Evolutionary conservation across 257 asterid species (phyloP).

Genomic region (Solanum bukasovii): DNA sequence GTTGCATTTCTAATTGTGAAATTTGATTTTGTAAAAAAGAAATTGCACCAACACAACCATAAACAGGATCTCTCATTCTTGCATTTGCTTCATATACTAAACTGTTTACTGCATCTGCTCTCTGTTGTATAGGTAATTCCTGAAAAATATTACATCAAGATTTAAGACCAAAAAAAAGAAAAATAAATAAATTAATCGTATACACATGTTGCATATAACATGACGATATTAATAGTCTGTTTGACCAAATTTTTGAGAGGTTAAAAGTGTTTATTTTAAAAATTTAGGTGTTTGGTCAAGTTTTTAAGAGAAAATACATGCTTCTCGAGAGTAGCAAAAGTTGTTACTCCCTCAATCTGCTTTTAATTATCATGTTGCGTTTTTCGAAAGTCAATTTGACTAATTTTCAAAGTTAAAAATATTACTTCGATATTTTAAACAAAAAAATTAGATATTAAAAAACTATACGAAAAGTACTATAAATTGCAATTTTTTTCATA

Average conservation of each 20-base stretch:
- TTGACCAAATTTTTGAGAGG: neutral
- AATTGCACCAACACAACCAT: neutral
- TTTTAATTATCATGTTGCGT: no score
- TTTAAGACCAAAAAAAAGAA: neutral
- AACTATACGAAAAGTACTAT: no score
- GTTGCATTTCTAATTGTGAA: constrained; percentile 66
- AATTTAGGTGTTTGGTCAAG: neutral
- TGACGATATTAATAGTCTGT: neutral
- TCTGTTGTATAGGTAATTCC: neutral
- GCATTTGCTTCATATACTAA: constrained; percentile 3
- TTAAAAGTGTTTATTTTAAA: no score
- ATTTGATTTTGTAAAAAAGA: constrained; percentile 13
- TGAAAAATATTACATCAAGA: neutral
- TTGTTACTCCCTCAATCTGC: no score
- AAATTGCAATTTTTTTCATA: no score
- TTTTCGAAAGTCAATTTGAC: no score
- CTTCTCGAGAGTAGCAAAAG: neutral
- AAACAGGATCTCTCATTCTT: constrained; percentile 2
- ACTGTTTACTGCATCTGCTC: constrained; percentile 2
- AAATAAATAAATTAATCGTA: no score
- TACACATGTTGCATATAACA: neutral
- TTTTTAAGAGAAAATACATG: neutral
- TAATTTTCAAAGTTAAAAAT: no score
- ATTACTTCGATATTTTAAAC: no score
- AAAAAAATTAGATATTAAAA: no score